phyloP scores from a whole-genome alignment of 164 flowering plant species.

The Tinospora cordifolia region DNA sequence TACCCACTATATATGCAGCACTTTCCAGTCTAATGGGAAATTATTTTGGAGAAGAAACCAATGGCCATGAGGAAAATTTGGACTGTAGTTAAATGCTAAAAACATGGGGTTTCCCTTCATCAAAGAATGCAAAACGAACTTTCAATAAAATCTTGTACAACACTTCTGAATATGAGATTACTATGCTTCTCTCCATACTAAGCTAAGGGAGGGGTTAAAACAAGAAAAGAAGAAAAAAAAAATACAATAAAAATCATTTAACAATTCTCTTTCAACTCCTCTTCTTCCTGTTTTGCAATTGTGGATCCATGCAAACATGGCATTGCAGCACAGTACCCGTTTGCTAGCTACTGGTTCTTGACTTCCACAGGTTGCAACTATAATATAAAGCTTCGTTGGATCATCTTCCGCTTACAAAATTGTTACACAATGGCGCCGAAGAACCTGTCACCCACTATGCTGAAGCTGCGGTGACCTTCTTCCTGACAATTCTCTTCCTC shows the following conservation, averaged over 20 bases:
- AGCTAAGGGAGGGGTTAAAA: neutral
- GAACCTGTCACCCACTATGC: slow-evolving; percentile 10
- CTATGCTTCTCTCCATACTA: neutral
- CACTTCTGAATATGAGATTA: neutral
- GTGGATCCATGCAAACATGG: neutral
- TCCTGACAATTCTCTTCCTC: slow-evolving; percentile 73
- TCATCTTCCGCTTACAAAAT: slow-evolving; percentile 28
- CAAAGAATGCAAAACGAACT: neutral
- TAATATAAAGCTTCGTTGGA: neutral
- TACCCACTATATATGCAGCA: too few species aligned
- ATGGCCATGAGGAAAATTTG: neutral
- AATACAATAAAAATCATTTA: neutral
- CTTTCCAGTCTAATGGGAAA: too few species aligned
- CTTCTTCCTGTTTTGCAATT: neutral
- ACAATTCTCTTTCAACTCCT: slow-evolving; percentile 3
- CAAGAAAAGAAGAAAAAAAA: too few species aligned
- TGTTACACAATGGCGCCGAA: slow-evolving; percentile 14
- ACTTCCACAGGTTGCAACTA: slow-evolving; percentile 8
- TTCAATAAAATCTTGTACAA: neutral
- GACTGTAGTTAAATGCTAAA: neutral
- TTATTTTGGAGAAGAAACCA: too few species aligned
- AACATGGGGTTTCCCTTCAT: neutral
- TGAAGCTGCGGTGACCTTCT: slow-evolving; percentile 49
- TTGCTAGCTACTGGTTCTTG: neutral
- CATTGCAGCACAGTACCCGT: neutral